phyloP scores from a whole-genome alignment of 2,329 filamentous ascomycete species.

The Stromatinia cepivora region DNA sequence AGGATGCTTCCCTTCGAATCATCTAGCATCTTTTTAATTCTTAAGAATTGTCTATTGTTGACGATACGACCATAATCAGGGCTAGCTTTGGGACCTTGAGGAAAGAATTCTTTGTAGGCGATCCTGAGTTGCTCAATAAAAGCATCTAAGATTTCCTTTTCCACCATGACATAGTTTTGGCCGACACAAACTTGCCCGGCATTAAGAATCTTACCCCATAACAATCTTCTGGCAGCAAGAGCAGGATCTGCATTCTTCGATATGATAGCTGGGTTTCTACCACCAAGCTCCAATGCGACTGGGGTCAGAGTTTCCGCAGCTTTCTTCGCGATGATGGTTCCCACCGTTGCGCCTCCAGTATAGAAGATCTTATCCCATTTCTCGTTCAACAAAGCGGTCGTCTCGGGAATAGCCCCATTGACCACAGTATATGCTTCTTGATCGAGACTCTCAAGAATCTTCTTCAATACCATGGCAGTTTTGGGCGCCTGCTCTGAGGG shows the following conservation, averaged over 20 bases:
- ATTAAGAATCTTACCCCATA: conserved; percentile 87
- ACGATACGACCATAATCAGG: conserved; percentile 78
- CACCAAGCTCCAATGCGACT: conserved; percentile 85
- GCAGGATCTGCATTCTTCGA: conserved; percentile 78
- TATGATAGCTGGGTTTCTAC: conserved; percentile 87
- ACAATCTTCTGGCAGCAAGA: conserved; percentile 77
- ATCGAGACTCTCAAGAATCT: conserved; percentile 77
- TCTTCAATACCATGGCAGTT: conserved; percentile 75
- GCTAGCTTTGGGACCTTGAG: conserved; percentile 74
- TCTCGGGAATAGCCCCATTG: conserved; percentile 80
- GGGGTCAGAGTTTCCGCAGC: conserved; percentile 88
- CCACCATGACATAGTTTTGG: conserved; percentile 88
- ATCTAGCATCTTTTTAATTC: conserved; percentile 91
- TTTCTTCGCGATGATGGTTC: conserved; percentile 85
- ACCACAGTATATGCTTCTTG: conserved; percentile 72
- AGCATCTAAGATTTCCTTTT: conserved; percentile 67
- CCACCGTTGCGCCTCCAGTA: conserved; percentile 77
- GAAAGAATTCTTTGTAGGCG: conserved; percentile 76
- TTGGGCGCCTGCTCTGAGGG: conserved; percentile 80
- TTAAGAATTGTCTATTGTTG: conserved; percentile 75
- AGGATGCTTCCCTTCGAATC: conserved; percentile 79
- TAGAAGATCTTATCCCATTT: conserved; percentile 99
- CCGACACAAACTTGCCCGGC: conserved; percentile 90
- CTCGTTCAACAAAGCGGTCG: conserved; percentile 76
- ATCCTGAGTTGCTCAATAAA: conserved; percentile 75